phyloP scores from a whole-genome alignment of 805 yeast species.

The Candida quercuum region DNA sequence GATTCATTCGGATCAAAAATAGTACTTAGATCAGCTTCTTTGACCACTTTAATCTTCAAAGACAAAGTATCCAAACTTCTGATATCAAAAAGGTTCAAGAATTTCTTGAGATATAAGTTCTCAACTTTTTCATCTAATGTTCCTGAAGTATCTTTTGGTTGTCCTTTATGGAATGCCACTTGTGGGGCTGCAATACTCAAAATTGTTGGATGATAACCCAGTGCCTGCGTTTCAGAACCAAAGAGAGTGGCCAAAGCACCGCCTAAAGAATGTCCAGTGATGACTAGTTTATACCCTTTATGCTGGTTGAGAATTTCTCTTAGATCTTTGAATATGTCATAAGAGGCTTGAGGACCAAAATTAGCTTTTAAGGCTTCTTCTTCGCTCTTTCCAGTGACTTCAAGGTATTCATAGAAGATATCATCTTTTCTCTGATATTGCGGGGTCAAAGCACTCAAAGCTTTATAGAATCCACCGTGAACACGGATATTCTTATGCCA shows the following conservation, averaged over 20 bases:
- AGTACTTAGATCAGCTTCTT: neutral
- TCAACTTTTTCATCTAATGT: neutral
- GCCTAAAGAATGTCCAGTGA: slow-evolving; percentile 48
- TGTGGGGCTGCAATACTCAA: slow-evolving; percentile 60
- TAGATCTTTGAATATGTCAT: slow-evolving; percentile 22
- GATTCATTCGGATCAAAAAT: neutral
- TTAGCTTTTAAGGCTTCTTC: neutral
- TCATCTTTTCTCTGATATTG: no score
- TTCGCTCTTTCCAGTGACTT: slow-evolving; percentile 5
- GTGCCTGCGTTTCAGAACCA: slow-evolving; percentile 51
- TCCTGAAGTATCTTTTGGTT: neutral
- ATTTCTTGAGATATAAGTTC: neutral
- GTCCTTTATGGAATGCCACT: neutral
- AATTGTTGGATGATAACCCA: slow-evolving; percentile 47
- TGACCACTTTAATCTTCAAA: neutral
- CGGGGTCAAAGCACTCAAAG: neutral
- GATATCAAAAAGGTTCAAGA: neutral
- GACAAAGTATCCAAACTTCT: neutral
- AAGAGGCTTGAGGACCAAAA: neutral
- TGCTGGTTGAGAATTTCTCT: slow-evolving; percentile 24
- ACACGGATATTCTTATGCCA: neutral
- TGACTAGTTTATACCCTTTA: slow-evolving; percentile 36
- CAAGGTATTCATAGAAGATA: slow-evolving; percentile 23
- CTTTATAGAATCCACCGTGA: neutral
- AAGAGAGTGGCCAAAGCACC: slow-evolving; percentile 59